Conservation (phyloP, 108 stramenopile species). For the Conticribra guillardii region DNA sequence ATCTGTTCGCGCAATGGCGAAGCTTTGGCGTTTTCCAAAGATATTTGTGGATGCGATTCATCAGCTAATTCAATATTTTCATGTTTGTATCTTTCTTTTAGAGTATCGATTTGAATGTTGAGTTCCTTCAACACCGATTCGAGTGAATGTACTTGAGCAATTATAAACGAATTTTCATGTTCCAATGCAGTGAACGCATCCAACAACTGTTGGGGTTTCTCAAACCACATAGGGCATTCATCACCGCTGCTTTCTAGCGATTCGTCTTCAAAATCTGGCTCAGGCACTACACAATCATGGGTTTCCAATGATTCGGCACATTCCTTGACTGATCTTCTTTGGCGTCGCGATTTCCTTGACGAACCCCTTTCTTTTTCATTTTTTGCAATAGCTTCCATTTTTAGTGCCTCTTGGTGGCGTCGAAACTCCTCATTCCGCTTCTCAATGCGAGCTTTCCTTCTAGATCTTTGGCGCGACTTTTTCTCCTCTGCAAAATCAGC, state of each 20-base stretch:
- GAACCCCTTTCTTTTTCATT: background rate
- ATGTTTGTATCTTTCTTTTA: background rate
- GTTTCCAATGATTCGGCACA: constrained; percentile 9
- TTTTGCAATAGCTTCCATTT: background rate
- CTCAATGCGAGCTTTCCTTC: constrained; percentile 11
- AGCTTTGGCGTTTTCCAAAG: background rate
- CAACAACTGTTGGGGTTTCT: constrained; percentile 62
- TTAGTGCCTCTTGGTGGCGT: constrained; percentile 13
- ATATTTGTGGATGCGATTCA: background rate
- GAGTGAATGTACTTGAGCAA: background rate
- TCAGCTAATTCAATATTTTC: background rate
- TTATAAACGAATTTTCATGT: constrained; percentile 19
- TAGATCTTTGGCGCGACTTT: constrained; percentile 21
- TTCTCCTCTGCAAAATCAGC: constrained; percentile 32
- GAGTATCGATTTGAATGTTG: background rate
- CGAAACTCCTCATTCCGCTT: constrained; percentile 14
- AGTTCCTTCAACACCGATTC: background rate
- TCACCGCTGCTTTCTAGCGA: constrained; percentile 48
- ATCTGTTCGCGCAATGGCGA: background rate
- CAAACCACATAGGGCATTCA: constrained; percentile 77
- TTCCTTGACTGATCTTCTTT: background rate
- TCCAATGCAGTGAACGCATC: constrained; percentile 59
- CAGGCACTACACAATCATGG: background rate
- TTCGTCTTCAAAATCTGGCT: constrained; percentile 56
- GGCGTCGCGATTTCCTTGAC: background rate